Percentiles rank a stretch among this genome's conserved stretches.
Evolutionary conservation across 2,329 filamentous ascomycete species (phyloP).

Genomic region (Neofusicoccum sp.): DNA sequence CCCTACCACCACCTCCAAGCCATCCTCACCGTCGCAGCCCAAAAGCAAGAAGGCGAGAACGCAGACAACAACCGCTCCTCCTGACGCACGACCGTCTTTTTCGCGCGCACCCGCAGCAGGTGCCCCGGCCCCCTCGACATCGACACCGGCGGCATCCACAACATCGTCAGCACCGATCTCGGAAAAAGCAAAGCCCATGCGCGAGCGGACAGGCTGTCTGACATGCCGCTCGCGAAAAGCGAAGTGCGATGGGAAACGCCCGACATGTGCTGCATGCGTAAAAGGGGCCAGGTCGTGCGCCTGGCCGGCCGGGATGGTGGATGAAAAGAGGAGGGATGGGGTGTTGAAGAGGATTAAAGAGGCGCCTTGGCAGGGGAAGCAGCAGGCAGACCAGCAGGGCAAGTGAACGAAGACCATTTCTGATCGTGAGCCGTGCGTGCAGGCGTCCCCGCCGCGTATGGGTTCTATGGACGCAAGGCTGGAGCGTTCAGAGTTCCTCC

Average conservation of each 20-base stretch:
- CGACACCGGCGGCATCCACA: neutral
- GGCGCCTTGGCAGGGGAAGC: neutral
- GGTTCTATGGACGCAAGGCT: no score
- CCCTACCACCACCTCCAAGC: neutral
- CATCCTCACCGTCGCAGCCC: neutral
- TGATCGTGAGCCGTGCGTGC: no score
- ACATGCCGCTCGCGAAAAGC: neutral
- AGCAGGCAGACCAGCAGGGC: neutral
- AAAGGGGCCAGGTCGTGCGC: neutral
- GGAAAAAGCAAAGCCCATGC: neutral
- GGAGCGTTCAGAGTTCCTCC: no score
- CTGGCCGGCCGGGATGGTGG: neutral
- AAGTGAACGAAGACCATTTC: no score
- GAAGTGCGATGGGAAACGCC: slow-evolving; percentile 1
- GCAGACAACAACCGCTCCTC: neutral
- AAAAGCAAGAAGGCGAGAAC: neutral
- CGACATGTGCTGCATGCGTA: neutral
- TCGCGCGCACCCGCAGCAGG: no score
- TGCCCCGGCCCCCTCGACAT: neutral
- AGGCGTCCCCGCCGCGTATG: no score
- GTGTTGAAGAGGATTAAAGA: neutral
- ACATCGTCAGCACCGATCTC: neutral
- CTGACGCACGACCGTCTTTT: neutral
- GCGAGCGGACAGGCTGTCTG: neutral
- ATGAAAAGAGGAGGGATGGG: neutral